Evolutionary conservation across 306 rosid species (phyloP), one percentile per base, ranked within the genome.

Genomic region (Glycine tomentella): DNA sequence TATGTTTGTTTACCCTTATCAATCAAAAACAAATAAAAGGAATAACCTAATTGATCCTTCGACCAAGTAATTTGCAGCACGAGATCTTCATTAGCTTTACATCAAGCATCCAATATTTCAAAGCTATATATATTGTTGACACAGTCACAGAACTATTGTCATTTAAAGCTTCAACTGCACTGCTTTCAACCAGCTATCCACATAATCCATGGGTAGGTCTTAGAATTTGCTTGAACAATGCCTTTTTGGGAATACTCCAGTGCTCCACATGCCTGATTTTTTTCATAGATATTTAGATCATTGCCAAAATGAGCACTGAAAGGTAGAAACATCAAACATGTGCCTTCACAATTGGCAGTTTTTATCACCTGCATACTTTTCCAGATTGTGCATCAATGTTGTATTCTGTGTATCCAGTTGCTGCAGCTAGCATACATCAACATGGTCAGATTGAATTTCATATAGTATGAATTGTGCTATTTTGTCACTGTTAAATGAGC

Each of bases 221-320:
- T 1, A 95, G 69, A 78, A 95, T 88, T 86, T 95, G 98, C 85
- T 89, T 95, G 63, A 91, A 90, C 80, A 95, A 83, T 70, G 93
- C 92, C 95, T 84, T 87, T 86, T 95, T 95, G 0, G 97, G 97
- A 80, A 95, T 97, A 83, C 92, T 95, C 98, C 98, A 95, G 62
- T 91, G 91, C 91, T 95, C 98, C 73, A 87, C 92, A 77, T 95
- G 97, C 90, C 98, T 94, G 87, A 81, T 68, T 3, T 20, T 82
- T 76, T 16, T 48, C 46, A 2, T 33, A 40, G 46, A 65, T 7
- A 88, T 48, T 63, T 49, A 64, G 20, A 51, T 63, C 44, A 53
- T 69, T 56, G 34, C 14, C 12, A 66, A 61, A 9, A 73, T 34
- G 71, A 25, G 31, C 15, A 13, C 51, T 57, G 66, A 67, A 58